Conservation (phyloP, 202 grass and related monocot genomes). For the Alloteropsis angusta region DNA sequence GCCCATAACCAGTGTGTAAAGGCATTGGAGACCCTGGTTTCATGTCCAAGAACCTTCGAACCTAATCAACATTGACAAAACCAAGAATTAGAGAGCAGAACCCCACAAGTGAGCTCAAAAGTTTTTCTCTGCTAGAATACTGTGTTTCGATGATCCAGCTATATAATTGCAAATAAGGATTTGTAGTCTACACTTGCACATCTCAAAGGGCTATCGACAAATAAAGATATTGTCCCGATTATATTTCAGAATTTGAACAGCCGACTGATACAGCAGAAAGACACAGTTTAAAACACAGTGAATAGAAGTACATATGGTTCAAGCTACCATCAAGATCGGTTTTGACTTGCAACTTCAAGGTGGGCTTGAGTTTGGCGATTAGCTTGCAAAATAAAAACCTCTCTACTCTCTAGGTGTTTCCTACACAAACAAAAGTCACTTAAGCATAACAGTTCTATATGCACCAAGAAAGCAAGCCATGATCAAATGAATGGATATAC, state of each 20-base stretch:
- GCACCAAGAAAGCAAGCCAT: neutral
- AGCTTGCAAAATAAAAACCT: neutral
- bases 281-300: too few species aligned
- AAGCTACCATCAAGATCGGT: too few species aligned
- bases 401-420: neutral
- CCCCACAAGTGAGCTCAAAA: neutral
- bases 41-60: neutral
- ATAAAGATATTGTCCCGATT: too few species aligned
- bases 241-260: too few species aligned
- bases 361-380: too few species aligned
- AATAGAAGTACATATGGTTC: too few species aligned
- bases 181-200: too few species aligned
- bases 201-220: too few species aligned
- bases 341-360: too few species aligned
- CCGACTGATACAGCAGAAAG: too few species aligned
- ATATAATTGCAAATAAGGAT: neutral
- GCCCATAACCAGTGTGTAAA: too few species aligned
- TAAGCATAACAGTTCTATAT: neutral
- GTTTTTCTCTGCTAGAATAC: too few species aligned
- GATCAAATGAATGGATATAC: neutral
- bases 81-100: neutral
- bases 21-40: neutral
- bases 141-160: neutral
- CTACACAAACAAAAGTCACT: neutral
- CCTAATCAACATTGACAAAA: slow-evolving; percentile 17